These are phyloP conservation scores for Acanthamoeba triangularis DNA, from an alignment of 208 protist species.

Conservation along the genomic window DNA sequence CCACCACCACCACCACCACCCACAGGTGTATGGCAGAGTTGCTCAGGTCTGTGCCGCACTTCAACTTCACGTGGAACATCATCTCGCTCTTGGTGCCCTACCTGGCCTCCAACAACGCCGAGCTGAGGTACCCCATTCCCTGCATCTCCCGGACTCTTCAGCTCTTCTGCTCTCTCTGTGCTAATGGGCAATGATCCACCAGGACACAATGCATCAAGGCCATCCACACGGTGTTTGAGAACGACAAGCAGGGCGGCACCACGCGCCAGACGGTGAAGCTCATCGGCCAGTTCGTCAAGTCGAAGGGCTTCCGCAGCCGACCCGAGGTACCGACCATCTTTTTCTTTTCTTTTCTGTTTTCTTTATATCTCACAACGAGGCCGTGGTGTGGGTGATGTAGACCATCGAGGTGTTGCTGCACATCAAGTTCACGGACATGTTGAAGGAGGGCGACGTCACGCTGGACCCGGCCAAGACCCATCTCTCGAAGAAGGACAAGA, in stretches of 20 bases:
- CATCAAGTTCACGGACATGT: conserved; percentile 79
- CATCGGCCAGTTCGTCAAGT: conserved; percentile 80
- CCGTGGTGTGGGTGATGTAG: background rate
- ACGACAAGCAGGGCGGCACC: conserved; percentile 72
- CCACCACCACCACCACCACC: too few relatives aligned
- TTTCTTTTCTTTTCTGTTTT: background rate
- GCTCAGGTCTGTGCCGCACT: conserved; percentile 70
- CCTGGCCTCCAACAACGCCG: conserved; percentile 70
- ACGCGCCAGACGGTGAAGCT: conserved; percentile 69
- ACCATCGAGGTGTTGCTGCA: conserved; percentile 22
- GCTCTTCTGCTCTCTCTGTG: background rate
- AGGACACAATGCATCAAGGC: conserved; percentile 57
- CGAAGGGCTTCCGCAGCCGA: conserved; percentile 57
- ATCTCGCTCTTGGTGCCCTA: conserved; percentile 74
- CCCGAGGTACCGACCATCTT: background rate
- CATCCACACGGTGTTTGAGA: conserved; percentile 69
- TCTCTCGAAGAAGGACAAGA: conserved; percentile 44
- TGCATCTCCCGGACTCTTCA: background rate
- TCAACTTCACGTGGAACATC: conserved; percentile 84
- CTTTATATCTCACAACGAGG: background rate
- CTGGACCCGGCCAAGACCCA: background rate
- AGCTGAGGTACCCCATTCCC: background rate
- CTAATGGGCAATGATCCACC: background rate
- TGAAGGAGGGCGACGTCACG: conserved; percentile 75
- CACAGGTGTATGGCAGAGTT: conserved; percentile 67